Evolutionary conservation across 768 basidiomycete genomes (phyloP).

Genomic region (Russula brevipes): DNA sequence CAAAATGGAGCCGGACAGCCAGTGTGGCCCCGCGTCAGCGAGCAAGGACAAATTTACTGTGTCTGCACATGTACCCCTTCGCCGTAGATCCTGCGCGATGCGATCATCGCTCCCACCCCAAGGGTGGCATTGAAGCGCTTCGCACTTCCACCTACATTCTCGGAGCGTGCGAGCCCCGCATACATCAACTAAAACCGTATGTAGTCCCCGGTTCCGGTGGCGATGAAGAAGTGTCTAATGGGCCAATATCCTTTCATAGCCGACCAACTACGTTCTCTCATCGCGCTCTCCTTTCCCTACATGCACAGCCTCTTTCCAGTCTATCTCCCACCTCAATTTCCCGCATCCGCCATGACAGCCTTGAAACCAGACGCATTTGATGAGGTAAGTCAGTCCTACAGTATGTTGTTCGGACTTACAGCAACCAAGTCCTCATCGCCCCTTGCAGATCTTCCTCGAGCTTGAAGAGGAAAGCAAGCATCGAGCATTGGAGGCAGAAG

Average conservation of each 20-base stretch:
- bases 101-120: too few species aligned
- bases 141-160: too few species aligned
- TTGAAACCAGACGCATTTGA: slow-evolving; percentile 23
- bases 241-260: slow-evolving; percentile 7
- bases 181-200: too few species aligned
- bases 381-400: slow-evolving; percentile 17
- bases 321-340: background rate
- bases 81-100: too few species aligned
- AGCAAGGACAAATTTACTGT: too few species aligned
- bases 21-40: too few species aligned
- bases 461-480: slow-evolving; percentile 55
- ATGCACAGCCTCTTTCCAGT: background rate
- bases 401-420: background rate
- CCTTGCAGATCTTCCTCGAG: slow-evolving; percentile 48
- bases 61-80: too few species aligned
- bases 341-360: slow-evolving; percentile 8
- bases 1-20: too few species aligned
- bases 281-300: slow-evolving; percentile 5
- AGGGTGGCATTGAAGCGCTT: too few species aligned
- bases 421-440: background rate
- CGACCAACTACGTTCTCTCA: slow-evolving; percentile 11
- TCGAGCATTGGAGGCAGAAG: slow-evolving; percentile 39
- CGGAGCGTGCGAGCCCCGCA: too few species aligned
- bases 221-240: slow-evolving; percentile 22
- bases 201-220: slow-evolving; percentile 18